Percentiles rank a stretch among this genome's conserved stretches.
Evolutionary conservation across 345 rosid species (phyloP).

Genomic region (Camelina hispida): DNA sequence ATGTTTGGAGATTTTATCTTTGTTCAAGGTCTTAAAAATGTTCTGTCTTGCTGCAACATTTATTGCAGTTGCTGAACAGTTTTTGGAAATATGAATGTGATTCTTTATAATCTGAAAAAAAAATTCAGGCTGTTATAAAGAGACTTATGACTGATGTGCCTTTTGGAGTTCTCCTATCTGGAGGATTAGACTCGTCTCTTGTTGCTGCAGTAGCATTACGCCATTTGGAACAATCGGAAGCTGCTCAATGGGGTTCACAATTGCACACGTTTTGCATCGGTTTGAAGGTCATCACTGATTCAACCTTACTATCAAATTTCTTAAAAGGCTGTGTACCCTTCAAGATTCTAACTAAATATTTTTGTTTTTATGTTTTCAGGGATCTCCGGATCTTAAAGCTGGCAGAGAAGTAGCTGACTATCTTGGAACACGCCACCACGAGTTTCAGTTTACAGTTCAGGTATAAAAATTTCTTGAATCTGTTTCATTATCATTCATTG

Average conservation of each 20-base stretch:
- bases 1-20: slow-evolving; percentile 1
- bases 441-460: slow-evolving; percentile 76
- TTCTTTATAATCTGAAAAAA: not conserved
- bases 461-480: slow-evolving; percentile 33
- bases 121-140: slow-evolving; percentile 68
- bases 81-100: slow-evolving; percentile 8
- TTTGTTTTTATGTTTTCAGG: slow-evolving; percentile 50
- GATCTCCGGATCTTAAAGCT: slow-evolving; percentile 79
- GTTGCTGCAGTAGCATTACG: slow-evolving; percentile 84
- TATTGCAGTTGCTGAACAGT: not conserved
- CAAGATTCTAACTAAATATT: not conserved
- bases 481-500: slow-evolving; percentile 10
- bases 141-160: slow-evolving; percentile 91
- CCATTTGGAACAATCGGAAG: slow-evolving; percentile 57
- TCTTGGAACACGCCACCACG: slow-evolving; percentile 82
- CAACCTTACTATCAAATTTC: slow-evolving; percentile 4
- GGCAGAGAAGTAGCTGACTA: slow-evolving; percentile 86
- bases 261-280: slow-evolving; percentile 78
- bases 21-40: slow-evolving; percentile 5
- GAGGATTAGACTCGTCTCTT: slow-evolving; percentile 89
- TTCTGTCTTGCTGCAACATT: slow-evolving; percentile 2
- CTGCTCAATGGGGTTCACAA: slow-evolving; percentile 87
- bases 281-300: slow-evolving; percentile 55
- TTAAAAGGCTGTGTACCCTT: slow-evolving; percentile 11
- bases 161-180: slow-evolving; percentile 84